These are phyloP conservation scores for Backusella luteola DNA, from an alignment of 192 early-diverging fungal genomes.

Conservation along the genomic window DNA sequence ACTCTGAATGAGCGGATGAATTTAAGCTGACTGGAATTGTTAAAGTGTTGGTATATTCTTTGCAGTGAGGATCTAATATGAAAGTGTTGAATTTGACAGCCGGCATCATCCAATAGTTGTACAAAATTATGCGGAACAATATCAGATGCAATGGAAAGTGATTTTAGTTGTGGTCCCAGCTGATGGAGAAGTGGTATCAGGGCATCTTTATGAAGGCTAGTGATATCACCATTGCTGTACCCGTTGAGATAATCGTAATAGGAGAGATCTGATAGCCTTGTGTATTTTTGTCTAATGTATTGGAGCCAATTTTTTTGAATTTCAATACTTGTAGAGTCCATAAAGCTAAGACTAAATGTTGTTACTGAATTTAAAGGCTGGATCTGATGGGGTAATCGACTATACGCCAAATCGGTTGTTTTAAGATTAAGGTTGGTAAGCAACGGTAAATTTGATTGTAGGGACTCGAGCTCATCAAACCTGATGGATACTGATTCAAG, in stretches of 20 bases:
- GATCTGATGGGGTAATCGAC: background rate
- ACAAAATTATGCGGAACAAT: background rate
- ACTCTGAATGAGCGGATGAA: background rate
- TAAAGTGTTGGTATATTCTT: background rate
- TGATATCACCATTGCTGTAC: background rate
- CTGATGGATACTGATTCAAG: background rate
- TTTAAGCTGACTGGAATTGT: background rate
- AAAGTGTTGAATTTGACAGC: background rate
- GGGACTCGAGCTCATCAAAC: background rate
- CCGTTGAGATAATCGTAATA: background rate
- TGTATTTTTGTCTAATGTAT: background rate
- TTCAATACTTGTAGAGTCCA: background rate
- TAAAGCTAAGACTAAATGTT: background rate
- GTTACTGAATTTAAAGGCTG: background rate
- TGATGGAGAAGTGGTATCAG: background rate
- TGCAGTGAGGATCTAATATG: background rate
- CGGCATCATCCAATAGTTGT: background rate
- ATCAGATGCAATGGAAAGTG: background rate
- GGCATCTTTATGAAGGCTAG: background rate
- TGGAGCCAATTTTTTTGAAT: background rate
- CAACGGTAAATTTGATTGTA: background rate
- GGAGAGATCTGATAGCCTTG: background rate
- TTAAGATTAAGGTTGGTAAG: background rate
- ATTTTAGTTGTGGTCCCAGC: background rate
- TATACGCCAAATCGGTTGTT: background rate